Base-by-base conservation (phyloP, 768 basidiomycete species). In the Suillus hirtellus region DNA sequence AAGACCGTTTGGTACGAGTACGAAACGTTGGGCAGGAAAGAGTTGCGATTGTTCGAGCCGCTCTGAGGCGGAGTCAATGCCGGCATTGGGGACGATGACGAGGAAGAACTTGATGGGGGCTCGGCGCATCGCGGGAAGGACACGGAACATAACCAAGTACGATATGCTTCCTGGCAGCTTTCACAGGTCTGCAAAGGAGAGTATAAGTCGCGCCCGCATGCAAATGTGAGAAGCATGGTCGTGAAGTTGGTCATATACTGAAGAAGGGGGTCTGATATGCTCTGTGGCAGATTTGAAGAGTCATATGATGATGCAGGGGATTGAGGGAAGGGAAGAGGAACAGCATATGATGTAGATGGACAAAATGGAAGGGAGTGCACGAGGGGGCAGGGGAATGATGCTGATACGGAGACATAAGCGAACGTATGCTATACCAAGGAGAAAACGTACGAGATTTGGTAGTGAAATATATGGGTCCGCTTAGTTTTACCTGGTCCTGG, bases 201-300 rank as follows among this genome's bases (percentile, higher is more conserved):
- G 76, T 93, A 96, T 61, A 80, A 70, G 70, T 94, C 92, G 35
- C 90, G 83, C 19, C 91, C 90, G 71, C 94, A 95, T 1, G 92
- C 84, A 64, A 88, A 85, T 3, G 89, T 90, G 38, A 83, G 81
- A 10, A 96, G 84, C 21, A 85, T 82, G 1, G 82, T 81, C 1
- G 92, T 89, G 74, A 95, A 93, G 75, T 93, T 92, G 56, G 86
- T 74, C 66, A 95, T 74, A 64, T 83, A 85, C 27, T 80, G 76
- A 49, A 87, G 68, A 49, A 93, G 80, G 8, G 84, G 82, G 12
- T 71, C 69, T 21, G 82, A 76, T n/a, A 92, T 70, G 24, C 66
- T 62, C 4, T 70, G 64, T 0, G 89, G 86, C 14, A 93, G 75
- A 24, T 81, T 85, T 14, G 76, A 73, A 8, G 78, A 76, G 24